Base-by-base conservation (phyloP, 441 rosid species). In the Euphorbia celastroides region DNA sequence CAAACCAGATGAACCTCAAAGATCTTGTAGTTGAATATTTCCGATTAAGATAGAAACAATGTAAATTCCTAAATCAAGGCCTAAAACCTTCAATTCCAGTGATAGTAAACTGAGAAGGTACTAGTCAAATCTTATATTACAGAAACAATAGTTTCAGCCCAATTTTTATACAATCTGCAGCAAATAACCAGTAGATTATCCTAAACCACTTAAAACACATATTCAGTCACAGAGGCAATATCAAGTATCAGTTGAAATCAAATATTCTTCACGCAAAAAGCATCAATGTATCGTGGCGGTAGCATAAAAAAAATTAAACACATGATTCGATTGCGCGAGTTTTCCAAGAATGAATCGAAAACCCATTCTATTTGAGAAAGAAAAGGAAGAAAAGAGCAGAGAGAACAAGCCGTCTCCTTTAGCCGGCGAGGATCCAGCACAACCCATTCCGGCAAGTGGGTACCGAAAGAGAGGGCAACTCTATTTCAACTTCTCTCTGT, bases 401-500 rank as follows among this genome's bases (percentile, higher is more conserved):
- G 70, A 55, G 69, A 64, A 55, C 60, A 75, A 32, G 81, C 90
- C 89, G 52, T 81, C 88, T 68, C 64, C 84, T 76, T 81, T 77
- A 22, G 85, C 75, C 71, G 78, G 92, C 54, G 88, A 73, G 25
- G 96, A 89, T 85, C 85, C 92, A 79, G 77, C 86, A 72, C 90
- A 89, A 57, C 93, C 96, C 96, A 89, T 89, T 72, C 72, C 67
- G 67, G 38, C 38, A 34, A 34, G 38, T 34, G 4, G 44, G 12
- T n/a, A n/a, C n/a, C n/a, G 12, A 12, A 10, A 60, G 17, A n/a
- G n/a, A 30, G 48, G n/a, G n/a, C n/a, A 52, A 69, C 61, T 69
- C 67, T 36, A 69, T 28, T 28, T 31, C 46, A 31, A 68, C 64
- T 46, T 57, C n/a, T 48, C 65, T 12, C 23, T 11, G n/a, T n/a